Evolutionary conservation across 345 rosid genomes (phyloP).

Genomic region (Citrus sp.): DNA sequence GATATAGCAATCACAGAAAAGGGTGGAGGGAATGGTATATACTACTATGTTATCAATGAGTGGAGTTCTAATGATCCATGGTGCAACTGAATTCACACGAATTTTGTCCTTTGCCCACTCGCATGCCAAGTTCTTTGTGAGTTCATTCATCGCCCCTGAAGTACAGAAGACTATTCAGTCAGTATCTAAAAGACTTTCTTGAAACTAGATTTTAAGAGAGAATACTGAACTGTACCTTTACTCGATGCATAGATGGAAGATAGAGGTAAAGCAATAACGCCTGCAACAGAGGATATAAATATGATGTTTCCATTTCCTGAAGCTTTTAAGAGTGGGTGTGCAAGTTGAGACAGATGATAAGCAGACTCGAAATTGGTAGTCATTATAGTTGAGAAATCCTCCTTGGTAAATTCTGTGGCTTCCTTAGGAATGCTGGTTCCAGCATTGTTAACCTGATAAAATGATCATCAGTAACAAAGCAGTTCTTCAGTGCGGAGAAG

Average conservation of each 20-base stretch:
- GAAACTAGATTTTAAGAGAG: background rate
- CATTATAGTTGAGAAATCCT: slow-evolving; percentile 28
- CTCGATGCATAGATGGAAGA: slow-evolving; percentile 35
- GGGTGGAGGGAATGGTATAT: background rate
- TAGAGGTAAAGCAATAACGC: slow-evolving; percentile 20
- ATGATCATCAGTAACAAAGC: background rate
- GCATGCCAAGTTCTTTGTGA: slow-evolving; percentile 40
- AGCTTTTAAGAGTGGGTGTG: slow-evolving; percentile 41
- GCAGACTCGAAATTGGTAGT: slow-evolving; percentile 44
- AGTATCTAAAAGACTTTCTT: background rate
- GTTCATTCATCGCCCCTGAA: slow-evolving; percentile 40
- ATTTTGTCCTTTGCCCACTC: slow-evolving; percentile 50
- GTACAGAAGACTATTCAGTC: background rate
- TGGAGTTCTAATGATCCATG: slow-evolving; percentile 14
- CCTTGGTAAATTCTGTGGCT: slow-evolving; percentile 20
- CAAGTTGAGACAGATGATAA: slow-evolving; percentile 37
- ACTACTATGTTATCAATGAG: too few relatives aligned
- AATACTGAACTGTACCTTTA: slow-evolving; percentile 31
- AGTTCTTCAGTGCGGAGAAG: background rate
- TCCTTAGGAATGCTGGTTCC: slow-evolving; percentile 35
- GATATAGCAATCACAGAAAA: background rate
- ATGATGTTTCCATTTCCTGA: slow-evolving; percentile 49
- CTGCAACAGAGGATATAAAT: slow-evolving; percentile 43
- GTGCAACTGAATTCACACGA: slow-evolving; percentile 37
- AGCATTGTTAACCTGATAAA: slow-evolving; percentile 41